Percentiles rank a stretch among this genome's conserved stretches.
phyloP scores from a whole-genome alignment of 1,284 basidiomycete species.

The Inonotus hispidus region DNA sequence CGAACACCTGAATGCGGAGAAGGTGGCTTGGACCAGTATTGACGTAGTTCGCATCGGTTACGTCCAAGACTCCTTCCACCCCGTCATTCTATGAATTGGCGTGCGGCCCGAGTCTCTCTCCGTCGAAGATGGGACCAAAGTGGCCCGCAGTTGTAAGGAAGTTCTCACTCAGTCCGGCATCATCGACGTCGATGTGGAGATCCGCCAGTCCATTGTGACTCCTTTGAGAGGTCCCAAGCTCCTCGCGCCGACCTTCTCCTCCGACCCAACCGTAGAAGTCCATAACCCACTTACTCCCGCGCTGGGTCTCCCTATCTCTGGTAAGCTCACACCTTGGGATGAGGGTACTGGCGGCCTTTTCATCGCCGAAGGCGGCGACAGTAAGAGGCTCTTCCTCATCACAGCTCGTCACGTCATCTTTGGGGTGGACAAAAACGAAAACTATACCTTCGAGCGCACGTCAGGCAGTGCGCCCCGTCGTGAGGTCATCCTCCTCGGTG shows the following conservation, averaged over 20 bases:
- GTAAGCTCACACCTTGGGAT: conserved; percentile 8
- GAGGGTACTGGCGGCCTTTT: conserved; percentile 33
- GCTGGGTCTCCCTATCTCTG: conserved; percentile 25
- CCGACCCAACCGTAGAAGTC: conserved; percentile 2
- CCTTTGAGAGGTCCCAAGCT: not conserved
- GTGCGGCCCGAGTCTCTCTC: conserved; percentile 27
- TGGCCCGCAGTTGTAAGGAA: conserved; percentile 23
- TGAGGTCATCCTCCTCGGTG: conserved; percentile 27
- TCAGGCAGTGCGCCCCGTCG: conserved; percentile 18
- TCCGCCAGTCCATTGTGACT: conserved; percentile 1
- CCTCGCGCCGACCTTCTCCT: not conserved
- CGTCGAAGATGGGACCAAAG: conserved; percentile 23
- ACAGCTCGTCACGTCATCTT: conserved; percentile 28
- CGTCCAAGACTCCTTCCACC: conserved; percentile 4
- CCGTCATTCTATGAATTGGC: conserved; percentile 25
- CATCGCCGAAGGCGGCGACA: conserved; percentile 24
- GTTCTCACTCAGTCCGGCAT: conserved; percentile 26
- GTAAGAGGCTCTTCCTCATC: conserved; percentile 25
- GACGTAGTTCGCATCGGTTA: conserved; percentile 12
- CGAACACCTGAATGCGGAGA: conserved; percentile 4
- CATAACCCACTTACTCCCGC: conserved; percentile 25
- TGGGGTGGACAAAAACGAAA: conserved; percentile 17
- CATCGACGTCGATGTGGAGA: conserved; percentile 18
- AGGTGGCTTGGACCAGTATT: conserved; percentile 13
- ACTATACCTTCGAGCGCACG: conserved; percentile 20